phyloP scores from a whole-genome alignment of 2,329 filamentous ascomycete genomes.

The Paraphoma chrysanthemicola region DNA sequence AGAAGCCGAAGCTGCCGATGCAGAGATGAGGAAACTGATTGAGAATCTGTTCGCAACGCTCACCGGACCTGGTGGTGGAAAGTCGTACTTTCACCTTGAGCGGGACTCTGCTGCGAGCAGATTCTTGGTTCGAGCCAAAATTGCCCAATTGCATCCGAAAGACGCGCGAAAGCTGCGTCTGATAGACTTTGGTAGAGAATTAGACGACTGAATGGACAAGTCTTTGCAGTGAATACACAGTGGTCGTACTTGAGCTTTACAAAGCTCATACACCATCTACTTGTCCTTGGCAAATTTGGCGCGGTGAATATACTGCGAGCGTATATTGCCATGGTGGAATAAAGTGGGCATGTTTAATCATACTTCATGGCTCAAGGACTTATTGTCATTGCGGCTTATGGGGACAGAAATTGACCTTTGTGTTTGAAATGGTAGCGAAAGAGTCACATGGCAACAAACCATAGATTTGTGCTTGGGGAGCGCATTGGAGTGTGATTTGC shows the following conservation, averaged over 20 bases:
- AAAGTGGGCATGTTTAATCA: no score
- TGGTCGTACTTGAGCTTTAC: no score
- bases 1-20: slow-evolving; percentile 57
- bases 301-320: no score
- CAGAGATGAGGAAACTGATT: slow-evolving; percentile 57
- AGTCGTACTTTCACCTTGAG: slow-evolving; percentile 57
- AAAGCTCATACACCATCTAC: not conserved
- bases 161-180: slow-evolving; percentile 60
- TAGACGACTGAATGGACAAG: slow-evolving; percentile 41
- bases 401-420: no score
- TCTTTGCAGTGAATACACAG: no score
- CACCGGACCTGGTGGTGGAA: slow-evolving; percentile 41
- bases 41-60: slow-evolving; percentile 54
- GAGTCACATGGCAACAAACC: no score
- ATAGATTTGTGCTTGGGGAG: no score
- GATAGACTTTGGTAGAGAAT: slow-evolving; percentile 59
- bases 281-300: not conserved
- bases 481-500: no score
- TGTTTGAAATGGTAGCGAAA: no score
- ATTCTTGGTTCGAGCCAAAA: slow-evolving; percentile 62
- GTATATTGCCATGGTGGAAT: no score
- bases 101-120: slow-evolving; percentile 61
- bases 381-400: no score
- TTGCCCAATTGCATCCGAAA: slow-evolving; percentile 63
- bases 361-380: no score